A percentile compares a stretch with the other conserved stretches of the same genome.
Evolutionary conservation across 2,329 filamentous ascomycete species (phyloP).

Genomic region (Blastomyces silverae): DNA sequence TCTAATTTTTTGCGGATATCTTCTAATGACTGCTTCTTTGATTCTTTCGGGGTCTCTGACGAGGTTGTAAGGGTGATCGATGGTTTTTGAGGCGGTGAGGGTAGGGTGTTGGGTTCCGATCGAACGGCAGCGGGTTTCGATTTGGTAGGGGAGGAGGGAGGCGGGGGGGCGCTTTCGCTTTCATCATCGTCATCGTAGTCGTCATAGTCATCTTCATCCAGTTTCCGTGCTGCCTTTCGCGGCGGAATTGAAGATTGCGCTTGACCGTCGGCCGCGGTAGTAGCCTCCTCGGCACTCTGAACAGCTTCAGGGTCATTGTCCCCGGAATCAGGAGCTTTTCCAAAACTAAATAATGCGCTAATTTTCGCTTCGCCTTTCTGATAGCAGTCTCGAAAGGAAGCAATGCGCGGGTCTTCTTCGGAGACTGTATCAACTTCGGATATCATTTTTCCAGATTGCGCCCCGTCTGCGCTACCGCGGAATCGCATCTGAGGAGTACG

Average conservation of each 20-base stretch:
- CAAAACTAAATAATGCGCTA: conserved; percentile 61
- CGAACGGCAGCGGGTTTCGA: conserved; percentile 46
- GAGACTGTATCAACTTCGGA: conserved; percentile 48
- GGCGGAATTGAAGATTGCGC: conserved; percentile 38
- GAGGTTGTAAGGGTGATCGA: conserved; percentile 57
- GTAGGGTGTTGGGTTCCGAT: conserved; percentile 51
- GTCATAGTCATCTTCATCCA: conserved; percentile 69
- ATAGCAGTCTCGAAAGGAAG: conserved; percentile 71
- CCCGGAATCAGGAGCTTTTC: conserved; percentile 25
- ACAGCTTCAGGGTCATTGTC: conserved; percentile 46
- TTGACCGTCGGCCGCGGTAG: conserved; percentile 46
- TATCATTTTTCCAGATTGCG: conserved; percentile 44
- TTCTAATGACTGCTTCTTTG: conserved; percentile 62
- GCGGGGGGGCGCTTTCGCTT: conserved; percentile 45
- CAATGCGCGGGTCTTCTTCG: conserved; percentile 62
- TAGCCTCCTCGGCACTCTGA: conserved; percentile 30
- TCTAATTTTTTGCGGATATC: conserved; percentile 90
- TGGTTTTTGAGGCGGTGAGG: conserved; percentile 63
- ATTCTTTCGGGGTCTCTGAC: conserved; percentile 52
- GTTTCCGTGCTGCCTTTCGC: conserved; percentile 62
- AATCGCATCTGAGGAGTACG: conserved; percentile 41
- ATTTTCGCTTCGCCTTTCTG: conserved; percentile 70
- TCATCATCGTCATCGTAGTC: conserved; percentile 59
- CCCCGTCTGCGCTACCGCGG: conserved; percentile 42
- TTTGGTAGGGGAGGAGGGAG: conserved; percentile 45